A percentile compares a stretch with the other conserved stretches of the same genome.
Evolutionary conservation across 2,329 filamentous ascomycete genomes (phyloP).

Genomic region (Cladorrhinum sp.): DNA sequence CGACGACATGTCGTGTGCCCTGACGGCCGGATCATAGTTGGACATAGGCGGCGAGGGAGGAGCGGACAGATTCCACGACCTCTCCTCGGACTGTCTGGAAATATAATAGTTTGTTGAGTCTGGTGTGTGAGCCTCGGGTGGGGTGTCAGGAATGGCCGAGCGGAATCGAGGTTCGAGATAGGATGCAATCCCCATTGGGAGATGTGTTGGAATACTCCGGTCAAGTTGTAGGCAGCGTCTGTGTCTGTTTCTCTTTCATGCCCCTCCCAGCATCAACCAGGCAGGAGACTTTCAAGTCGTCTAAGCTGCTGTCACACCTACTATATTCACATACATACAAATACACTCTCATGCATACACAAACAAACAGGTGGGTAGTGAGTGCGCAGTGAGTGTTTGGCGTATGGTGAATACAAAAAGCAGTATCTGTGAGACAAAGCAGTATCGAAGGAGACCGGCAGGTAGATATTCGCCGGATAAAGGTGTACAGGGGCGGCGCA

Average conservation of each 20-base stretch:
- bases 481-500: constrained; percentile 28
- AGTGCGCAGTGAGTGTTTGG: constrained; percentile 3
- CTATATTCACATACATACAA: background rate
- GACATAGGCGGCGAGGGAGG: constrained; percentile 57
- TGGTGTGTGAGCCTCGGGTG: constrained; percentile 53
- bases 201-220: constrained; percentile 23
- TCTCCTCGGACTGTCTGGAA: constrained; percentile 43
- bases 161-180: constrained; percentile 49
- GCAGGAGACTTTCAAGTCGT: background rate
- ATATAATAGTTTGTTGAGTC: constrained; percentile 45
- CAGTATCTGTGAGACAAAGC: constrained; percentile 18
- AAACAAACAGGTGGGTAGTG: background rate
- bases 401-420: constrained; percentile 6
- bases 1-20: constrained; percentile 42
- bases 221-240: constrained; percentile 9
- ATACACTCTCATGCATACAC: background rate
- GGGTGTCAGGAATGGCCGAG: constrained; percentile 51
- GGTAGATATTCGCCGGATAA: constrained; percentile 30
- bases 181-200: constrained; percentile 57
- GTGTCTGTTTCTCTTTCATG: constrained; percentile 21
- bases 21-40: constrained; percentile 51
- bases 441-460: constrained; percentile 22
- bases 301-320: constrained; percentile 2
- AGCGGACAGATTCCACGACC: constrained; percentile 42
- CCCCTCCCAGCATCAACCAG: constrained; percentile 14